Base-by-base conservation (phyloP, 31 red algal genomes). In the Porphyra umbilicalis region DNA sequence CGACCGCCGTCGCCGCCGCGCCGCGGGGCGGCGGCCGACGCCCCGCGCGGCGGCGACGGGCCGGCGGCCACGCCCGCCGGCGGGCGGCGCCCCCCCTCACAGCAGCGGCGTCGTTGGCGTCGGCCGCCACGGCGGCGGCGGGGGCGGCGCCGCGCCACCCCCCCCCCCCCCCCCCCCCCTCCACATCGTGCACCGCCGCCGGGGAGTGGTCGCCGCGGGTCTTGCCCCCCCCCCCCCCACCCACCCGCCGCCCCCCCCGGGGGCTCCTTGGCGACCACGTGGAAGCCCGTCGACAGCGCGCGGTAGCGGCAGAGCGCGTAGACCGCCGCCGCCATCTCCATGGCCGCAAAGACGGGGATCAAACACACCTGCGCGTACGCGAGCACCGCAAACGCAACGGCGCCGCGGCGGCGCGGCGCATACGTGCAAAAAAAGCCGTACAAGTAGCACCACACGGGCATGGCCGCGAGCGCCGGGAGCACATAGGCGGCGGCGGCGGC, bases 381-480 rank as follows among this genome's bases (percentile, higher is more conserved):
- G 36, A 94, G 84, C 14, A 83, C 80, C 57, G 76, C n/a, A 83
- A 83, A 94, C 35, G 81, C 16, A 0, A 89, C 71, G 32, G 89
- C 32, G 30, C 91, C 91, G 29, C 89, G 42, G 8, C 74, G 40
- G 77, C 87, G 79, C 18, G 83, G 71, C 2, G 86, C 86, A 67
- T 87, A 94, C 35, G 87, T 94, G 0, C 84, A 83, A 79, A 89
- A 86, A 71, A 89, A 94, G n/a, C 91, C 91, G 34, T 89, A 84
- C 79, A 87, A 75, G 80, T 94, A 94, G 71, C 85, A 89, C 91
- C 91, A 94, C 75, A 94, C 16, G 6, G 86, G 87, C 20, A 88
- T 36, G 0, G 91, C 84, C 20, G 91, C 83, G 33, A 94, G 35
- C 39, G 89, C 44, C 1, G 91, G 87, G 34, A 94, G 79, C 42